These are phyloP conservation scores for Quillaja saponaria DNA, from an alignment of 306 rosid species.

Conservation along the genomic window DNA sequence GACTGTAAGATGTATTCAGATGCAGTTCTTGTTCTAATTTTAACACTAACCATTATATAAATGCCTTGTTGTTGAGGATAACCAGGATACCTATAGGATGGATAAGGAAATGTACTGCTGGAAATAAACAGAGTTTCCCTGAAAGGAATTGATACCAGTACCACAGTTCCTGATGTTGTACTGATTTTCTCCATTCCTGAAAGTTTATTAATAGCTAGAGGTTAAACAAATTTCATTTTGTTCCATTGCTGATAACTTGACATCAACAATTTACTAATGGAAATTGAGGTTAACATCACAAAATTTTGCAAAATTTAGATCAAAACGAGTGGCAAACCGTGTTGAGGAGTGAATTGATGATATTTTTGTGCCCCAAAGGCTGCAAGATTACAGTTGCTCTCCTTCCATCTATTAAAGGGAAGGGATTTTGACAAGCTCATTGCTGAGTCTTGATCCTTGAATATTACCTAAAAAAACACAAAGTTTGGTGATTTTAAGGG, in stretches of 20 bases:
- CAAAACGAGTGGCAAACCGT: constrained; percentile 32
- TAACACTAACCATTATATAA: constrained; percentile 44
- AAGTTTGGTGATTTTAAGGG: neutral
- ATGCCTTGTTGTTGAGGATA: constrained; percentile 52
- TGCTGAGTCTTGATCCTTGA: constrained; percentile 69
- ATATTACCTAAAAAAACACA: constrained; percentile 54
- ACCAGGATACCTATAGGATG: constrained; percentile 55
- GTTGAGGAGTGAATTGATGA: constrained; percentile 31
- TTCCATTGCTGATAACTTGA: too few relatives aligned
- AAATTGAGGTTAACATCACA: neutral
- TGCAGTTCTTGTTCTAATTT: neutral
- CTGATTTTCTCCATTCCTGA: constrained; percentile 42
- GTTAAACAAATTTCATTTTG: constrained; percentile 5
- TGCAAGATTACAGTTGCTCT: constrained; percentile 65
- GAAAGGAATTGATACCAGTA: constrained; percentile 32
- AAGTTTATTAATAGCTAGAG: constrained; percentile 22
- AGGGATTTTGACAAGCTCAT: constrained; percentile 60
- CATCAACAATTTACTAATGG: too few relatives aligned
- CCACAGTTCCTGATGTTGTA: constrained; percentile 40
- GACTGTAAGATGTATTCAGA: neutral
- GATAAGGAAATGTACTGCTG: constrained; percentile 38
- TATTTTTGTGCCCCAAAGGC: constrained; percentile 51
- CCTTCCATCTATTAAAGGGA: constrained; percentile 75
- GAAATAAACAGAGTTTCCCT: constrained; percentile 41
- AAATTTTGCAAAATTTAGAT: constrained; percentile 10